A percentile compares a stretch with the other conserved stretches of the same genome.
These are phyloP conservation scores for Trichocladium uniseriatum DNA, from an alignment of 495 filamentous ascomycete genomes.

Conservation along the genomic window DNA sequence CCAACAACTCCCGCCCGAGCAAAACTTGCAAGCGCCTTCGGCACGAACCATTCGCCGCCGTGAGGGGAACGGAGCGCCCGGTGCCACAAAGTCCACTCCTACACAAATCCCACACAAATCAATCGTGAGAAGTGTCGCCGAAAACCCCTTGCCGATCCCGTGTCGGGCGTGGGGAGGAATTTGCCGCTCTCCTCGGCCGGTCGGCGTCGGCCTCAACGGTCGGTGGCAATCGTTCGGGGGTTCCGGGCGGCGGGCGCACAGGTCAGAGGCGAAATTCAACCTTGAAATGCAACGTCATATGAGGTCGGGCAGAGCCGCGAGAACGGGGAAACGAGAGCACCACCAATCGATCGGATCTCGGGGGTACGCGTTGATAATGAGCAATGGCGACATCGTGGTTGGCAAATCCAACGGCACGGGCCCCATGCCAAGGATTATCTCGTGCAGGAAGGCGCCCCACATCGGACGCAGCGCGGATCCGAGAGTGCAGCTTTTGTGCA, in stretches of 20 bases:
- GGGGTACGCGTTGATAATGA: background rate
- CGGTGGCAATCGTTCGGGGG: background rate
- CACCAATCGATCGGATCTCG: background rate
- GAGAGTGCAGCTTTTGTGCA: slow-evolving; percentile 2
- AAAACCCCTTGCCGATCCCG: slow-evolving; percentile 6
- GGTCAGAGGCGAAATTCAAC: no score
- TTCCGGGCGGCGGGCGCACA: no score
- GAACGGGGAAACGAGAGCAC: no score
- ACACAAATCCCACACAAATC: background rate
- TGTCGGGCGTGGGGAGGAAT: background rate
- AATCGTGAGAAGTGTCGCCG: background rate
- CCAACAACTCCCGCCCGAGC: background rate
- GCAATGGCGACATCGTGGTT: background rate
- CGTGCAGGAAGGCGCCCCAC: background rate
- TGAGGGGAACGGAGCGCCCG: background rate
- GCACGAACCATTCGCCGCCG: background rate
- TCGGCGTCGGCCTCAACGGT: background rate
- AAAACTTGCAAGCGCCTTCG: background rate
- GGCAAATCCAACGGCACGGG: background rate
- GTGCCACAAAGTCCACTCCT: no score
- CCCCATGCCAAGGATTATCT: background rate
- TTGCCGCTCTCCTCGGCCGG: background rate
- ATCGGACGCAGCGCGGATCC: slow-evolving; percentile 5
- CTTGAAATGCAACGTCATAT: background rate
- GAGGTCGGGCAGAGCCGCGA: no score